Evolutionary conservation across 2,329 filamentous ascomycete genomes (phyloP), one percentile per base, ranked within the genome.

Genomic region (Diaporthe velutina): DNA sequence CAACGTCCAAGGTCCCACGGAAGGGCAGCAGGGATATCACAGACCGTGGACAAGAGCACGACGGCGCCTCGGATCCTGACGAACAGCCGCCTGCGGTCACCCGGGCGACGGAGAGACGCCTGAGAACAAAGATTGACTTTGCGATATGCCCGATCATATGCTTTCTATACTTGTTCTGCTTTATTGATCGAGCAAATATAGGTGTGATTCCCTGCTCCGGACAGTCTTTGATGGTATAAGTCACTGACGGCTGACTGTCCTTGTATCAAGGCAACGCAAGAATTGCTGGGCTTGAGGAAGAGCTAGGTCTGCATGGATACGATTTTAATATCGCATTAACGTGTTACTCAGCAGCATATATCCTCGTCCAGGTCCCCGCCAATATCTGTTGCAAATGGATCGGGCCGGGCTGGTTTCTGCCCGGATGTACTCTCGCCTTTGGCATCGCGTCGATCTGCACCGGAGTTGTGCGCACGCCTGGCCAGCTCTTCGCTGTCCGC

Each of bases 111-210:
- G 55, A 48, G 19, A 38, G 42, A 50, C 52, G 61, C 9, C 30
- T 73, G 15, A 73, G 40, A 42, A 61, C n/a, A 74, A 93, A 93
- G 81, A 90, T 93, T 61, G 92, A 94, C 78, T 78, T 90, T 6
- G 89, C 86, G 78, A 87, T 93, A 70, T 85, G 93, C 0, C 92
- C 92, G 0, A 92, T 91, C 0, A 90, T 93, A 0, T 85, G 91
- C 0, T 74, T 93, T 2, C 84, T 94, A 25, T 94, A 93, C 78
- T 84, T 93, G 0, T 93, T 93, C 80, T 93, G 91, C 83, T 93
- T 93, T 82, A 93, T 93, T 75, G 92, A 93, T 80, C 87, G 92
- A 42, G 89, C 92, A 17, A 94, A 94, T 79, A 92, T 94, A 70
- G 92, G 91, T 91, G 82, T 25, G 30, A 13, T 10, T 13, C 15